Evolutionary conservation across 345 rosid genomes (phyloP), one percentile per base, ranked within the genome.

Genomic region (Ceriops tagal): DNA sequence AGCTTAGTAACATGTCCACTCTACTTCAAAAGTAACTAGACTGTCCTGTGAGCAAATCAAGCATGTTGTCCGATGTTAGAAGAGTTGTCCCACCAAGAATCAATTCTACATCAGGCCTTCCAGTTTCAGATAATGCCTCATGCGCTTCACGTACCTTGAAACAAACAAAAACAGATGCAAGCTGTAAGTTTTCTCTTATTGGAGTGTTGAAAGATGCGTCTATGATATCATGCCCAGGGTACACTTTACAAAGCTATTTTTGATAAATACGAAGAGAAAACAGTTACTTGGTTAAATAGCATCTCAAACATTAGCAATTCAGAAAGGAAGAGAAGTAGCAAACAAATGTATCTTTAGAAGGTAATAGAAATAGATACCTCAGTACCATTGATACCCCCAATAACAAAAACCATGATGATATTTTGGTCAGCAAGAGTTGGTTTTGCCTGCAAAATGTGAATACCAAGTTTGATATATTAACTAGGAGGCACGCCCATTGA

Each of bases 61-160:
- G 81, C 98, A 91, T 91, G 83, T 84, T 83, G 35, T 80, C 86
- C 8, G 98, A 96, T 15, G 92, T 88, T 52, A 93, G 81, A 68
- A 93, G 85, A n/a, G 96, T 91, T 27, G 98, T 91, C 79, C 98
- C 98, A 8, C 98, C 98, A 26, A 85, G 75, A 69, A 91, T 80
- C 79, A 89, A 57, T 57, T 85, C 90, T 55, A 87, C 64, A 61
- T 93, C 96, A 1, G 97, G 96, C 80, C 90, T 87, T 72, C 95
- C 92, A 46, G 88, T 83, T 74, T 89, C 96, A 2, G 92, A 76
- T 37, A 91, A 75, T 28, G 95, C 92, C 81, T 93, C 97, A 71
- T 84, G 87, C 37, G 81, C 91, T 86, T 91, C 97, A 13, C 82
- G 79, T 61, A 86, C 93, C 97, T 93, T 62, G 58, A 26, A 56